These are phyloP conservation scores for Epichloe gansuensis DNA, from an alignment of 2,329 filamentous ascomycete genomes.

Conservation along the genomic window DNA sequence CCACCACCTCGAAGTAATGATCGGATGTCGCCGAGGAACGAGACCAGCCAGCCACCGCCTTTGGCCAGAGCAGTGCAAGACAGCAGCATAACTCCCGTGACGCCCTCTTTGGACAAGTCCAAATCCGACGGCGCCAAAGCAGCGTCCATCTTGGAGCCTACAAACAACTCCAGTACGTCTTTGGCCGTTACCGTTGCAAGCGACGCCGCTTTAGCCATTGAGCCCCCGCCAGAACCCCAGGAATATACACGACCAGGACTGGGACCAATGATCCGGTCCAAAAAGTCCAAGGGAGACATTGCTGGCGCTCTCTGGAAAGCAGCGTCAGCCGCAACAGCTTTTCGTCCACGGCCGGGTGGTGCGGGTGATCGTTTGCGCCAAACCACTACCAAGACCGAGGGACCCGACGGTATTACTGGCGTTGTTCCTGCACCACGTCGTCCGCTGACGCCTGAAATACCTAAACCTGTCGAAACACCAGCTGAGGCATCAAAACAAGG, in stretches of 20 bases:
- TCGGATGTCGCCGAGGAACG: conserved; percentile 34
- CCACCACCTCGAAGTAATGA: conserved; percentile 40
- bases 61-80: conserved; percentile 9
- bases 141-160: conserved; percentile 6
- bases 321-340: conserved; percentile 40
- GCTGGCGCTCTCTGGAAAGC: conserved; percentile 71
- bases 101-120: conserved; percentile 7
- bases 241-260: conserved; percentile 57
- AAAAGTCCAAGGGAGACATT: conserved; percentile 59
- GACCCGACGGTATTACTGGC: conserved; percentile 78
- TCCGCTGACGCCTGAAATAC: conserved; percentile 20
- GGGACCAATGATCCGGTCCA: conserved; percentile 82
- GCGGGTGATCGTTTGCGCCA: conserved; percentile 68
- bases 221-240: conserved; percentile 10
- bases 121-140: conserved; percentile 5
- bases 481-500: background rate
- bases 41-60: conserved; percentile 14
- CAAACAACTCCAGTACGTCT: conserved; percentile 12
- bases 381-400: conserved; percentile 46
- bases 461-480: conserved; percentile 14
- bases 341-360: conserved; percentile 80
- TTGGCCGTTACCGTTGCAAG: conserved; percentile 16
- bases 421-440: conserved; percentile 70
- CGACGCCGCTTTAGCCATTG: conserved; percentile 13
- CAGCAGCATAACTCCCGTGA: conserved; percentile 16